Conservation (phyloP, 441 rosid genomes). For the Mallotus japonicus region DNA sequence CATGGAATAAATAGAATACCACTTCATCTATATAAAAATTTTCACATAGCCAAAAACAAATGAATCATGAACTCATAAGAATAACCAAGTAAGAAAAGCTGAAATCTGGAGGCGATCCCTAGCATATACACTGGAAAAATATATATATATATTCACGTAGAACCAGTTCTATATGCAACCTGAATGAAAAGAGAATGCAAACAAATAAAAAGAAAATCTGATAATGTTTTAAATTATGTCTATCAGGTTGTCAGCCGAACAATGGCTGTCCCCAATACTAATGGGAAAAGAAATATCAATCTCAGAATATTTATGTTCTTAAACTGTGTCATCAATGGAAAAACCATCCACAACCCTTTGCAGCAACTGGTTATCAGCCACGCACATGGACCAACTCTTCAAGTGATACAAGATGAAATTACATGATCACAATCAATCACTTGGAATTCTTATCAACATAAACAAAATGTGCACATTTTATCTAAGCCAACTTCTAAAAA, state of each 20-base stretch:
- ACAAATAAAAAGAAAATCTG: background rate
- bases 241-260: background rate
- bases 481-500: background rate
- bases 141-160: background rate
- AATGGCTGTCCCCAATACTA: background rate
- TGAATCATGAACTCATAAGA: background rate
- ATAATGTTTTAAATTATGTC: background rate
- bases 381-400: background rate
- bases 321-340: background rate
- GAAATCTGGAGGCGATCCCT: background rate
- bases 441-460: background rate
- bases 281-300: background rate
- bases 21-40: background rate
- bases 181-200: background rate
- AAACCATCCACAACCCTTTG: background rate
- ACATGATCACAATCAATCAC: background rate
- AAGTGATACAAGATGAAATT: slow-evolving; percentile 5
- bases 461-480: background rate
- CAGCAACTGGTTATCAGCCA: background rate
- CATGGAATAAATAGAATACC: background rate
- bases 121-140: background rate
- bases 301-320: background rate
- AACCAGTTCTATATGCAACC: background rate
- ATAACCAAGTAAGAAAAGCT: background rate
- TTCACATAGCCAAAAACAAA: background rate